Base-by-base conservation (phyloP, 2,329 filamentous ascomycete genomes). In the Phoma sp. region DNA sequence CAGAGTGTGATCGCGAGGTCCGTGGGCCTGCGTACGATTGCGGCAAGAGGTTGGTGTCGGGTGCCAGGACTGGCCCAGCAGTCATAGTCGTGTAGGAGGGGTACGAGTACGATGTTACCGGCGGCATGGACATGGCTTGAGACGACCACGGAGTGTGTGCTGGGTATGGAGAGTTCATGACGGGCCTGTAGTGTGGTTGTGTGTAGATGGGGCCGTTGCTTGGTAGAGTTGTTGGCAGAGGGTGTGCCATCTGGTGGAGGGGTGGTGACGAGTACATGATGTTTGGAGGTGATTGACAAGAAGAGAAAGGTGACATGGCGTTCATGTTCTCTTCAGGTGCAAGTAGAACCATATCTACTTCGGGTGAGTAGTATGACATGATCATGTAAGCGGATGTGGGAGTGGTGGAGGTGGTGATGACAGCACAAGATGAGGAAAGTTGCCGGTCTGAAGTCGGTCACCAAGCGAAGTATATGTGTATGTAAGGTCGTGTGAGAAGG, bases 231-330 rank as follows among this genome's bases (percentile, higher is more conserved):
- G 65, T 62, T 8, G 64, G 55, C 4, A 66, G 52, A 25, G 60
- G 62, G 42, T 70, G 67, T 33, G 60, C 11, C 60, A 72, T 63
- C 7, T 66, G 65, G 30, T 72, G 70, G 32, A 74, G 61, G 29
- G 71, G 66, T 52, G 70, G 67, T 44, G 72, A 73, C 42, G 72
- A 73, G 55, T 75, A 75, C 61, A 75, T 69, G 59, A 74, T 72
- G 61, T 62, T 70, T 3, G 71, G 73, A 42, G 72, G 67, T 30
- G 73, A 74, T 60, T 72, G 70, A 50, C 71, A 73, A 55, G 66
- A 63, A 59, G 66, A 72, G 37, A 70, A 67, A 46, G 72, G 71
- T 52, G 73, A 75, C 24, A 75, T 62, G 46, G 73, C 66, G 36
- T 64, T 64, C 59, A 72, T 66, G 52, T 55, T 59, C 30, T 72